Evolutionary conservation across 352 stramenopile species (phyloP).

Genomic region (Pelagophyceae sp.): DNA sequence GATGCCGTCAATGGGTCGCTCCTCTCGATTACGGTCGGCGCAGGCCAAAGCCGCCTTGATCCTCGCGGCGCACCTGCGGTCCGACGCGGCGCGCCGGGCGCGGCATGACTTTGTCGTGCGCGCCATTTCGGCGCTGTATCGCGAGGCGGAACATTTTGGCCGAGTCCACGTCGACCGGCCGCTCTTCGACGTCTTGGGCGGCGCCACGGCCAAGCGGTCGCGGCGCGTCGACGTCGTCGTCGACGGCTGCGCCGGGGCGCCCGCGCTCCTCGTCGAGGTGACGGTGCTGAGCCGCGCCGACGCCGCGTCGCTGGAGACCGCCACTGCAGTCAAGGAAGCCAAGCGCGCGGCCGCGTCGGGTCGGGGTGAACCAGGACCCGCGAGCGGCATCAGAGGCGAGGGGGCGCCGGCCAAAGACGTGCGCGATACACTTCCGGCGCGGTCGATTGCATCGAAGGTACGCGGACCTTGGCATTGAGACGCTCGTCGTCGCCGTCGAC

Average conservation of each 20-base stretch:
- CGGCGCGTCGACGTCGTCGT: neutral
- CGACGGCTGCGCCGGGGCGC: neutral
- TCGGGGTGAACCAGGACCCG: neutral
- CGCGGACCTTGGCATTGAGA: neutral
- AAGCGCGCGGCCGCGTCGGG: too few species aligned
- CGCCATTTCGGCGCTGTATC: neutral
- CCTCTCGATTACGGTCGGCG: neutral
- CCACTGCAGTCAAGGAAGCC: neutral
- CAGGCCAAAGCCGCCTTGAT: neutral
- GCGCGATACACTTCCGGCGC: neutral
- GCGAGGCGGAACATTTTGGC: neutral
- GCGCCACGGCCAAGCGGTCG: neutral
- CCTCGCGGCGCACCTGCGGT: neutral
- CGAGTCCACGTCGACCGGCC: neutral
- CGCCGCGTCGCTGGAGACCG: neutral
- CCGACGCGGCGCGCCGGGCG: neutral
- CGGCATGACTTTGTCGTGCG: conserved; percentile 5
- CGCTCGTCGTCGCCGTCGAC: neutral
- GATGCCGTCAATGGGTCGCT: too few species aligned
- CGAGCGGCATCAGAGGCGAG: neutral
- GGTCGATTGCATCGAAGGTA: neutral
- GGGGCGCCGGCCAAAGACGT: neutral
- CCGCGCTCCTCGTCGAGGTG: neutral
- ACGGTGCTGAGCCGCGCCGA: neutral
- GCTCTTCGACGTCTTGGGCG: neutral